Evolutionary conservation across 352 stramenopile species (phyloP).

Genomic region (Pythium sukuiense): DNA sequence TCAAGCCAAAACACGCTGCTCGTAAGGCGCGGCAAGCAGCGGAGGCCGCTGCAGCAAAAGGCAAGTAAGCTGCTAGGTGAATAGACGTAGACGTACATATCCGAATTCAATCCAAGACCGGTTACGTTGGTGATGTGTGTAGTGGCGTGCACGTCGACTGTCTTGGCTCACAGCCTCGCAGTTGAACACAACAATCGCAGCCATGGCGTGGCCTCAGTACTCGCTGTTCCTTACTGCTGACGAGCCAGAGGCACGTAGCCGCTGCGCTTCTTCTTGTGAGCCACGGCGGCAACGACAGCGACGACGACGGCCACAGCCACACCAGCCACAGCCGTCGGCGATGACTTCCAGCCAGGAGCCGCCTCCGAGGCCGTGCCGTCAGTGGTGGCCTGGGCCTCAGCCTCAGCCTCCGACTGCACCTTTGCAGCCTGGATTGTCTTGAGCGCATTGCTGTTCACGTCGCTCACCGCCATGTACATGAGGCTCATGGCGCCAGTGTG

Average conservation of each 20-base stretch:
- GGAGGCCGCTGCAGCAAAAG: not conserved
- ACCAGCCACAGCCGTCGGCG: slow-evolving; percentile 26
- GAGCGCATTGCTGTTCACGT: slow-evolving; percentile 34
- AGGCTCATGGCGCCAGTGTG: slow-evolving; percentile 81
- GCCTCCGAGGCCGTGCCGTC: not conserved
- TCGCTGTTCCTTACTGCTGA: slow-evolving; percentile 9
- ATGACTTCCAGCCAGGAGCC: not conserved
- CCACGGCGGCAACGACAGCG: slow-evolving; percentile 22
- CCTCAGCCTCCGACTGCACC: slow-evolving; percentile 12
- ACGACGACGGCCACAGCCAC: slow-evolving; percentile 30
- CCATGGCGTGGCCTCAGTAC: not conserved
- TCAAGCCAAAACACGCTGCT: slow-evolving; percentile 74
- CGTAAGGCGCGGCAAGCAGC: slow-evolving; percentile 43
- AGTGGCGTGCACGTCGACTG: too few relatives aligned
- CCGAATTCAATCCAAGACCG: not conserved
- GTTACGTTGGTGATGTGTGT: not conserved
- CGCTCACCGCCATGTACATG: slow-evolving; percentile 72
- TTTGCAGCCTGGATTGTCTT: slow-evolving; percentile 14
- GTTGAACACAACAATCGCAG: too few relatives aligned
- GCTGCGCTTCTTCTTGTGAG: slow-evolving; percentile 49
- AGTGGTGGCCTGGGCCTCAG: not conserved
- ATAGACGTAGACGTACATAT: not conserved
- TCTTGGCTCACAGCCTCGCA: too few relatives aligned
- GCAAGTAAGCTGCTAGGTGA: not conserved
- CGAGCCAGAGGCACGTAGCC: slow-evolving; percentile 51